Evolutionary conservation across 495 filamentous ascomycete genomes (phyloP), one percentile per base, ranked within the genome.

Genomic region (Tuber umbilicatum): DNA sequence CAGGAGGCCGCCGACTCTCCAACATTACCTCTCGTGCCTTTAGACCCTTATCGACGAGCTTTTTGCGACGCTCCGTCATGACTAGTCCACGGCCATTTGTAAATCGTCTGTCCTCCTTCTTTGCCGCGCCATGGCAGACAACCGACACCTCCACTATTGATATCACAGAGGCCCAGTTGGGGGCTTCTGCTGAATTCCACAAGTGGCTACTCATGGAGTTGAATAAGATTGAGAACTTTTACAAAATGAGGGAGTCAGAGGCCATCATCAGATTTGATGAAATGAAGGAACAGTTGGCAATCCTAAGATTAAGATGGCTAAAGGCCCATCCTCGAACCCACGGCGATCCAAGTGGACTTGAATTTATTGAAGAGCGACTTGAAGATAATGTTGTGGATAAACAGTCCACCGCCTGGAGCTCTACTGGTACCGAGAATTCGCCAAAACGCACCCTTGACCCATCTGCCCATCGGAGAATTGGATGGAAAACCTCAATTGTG

Each of bases 221-320:
- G 23, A 77, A 84, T 19, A 92, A 91, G 77, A 90, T 93, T 69
- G 90, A 93, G 71, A 79, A 85, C 1, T 93, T 93, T 79, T 92
- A 93, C 81, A 85, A 85, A 70, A 81, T 82, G 74, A 92, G 90
- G 76, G 91, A 93, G 77, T 81, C 85, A 9, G 90, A 92, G 75
- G 89, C 90, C 10, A 85, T 84, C 7, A 84, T 87, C 42, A 85
- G 90, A 37, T 83, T 91, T 47, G 84, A 86, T 21, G 83, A 89
- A 41, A 86, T 93, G 68, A 84, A 88, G 67, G 86, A 90, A 55
- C 91, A 93, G 76, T 82, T 93, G 55, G 90, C 91, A 79, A 85
- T 90, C 35, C 90, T 93, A 88, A 83, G 90, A 19, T 89, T 91
- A 74, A 87, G 87, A 9, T 86, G 91, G 69, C 84, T 89, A 19